Percentiles rank a stretch among this genome's conserved stretches.
Conservation (phyloP, 371 early-diverging fungal genomes). For the Mucor plumbeus region DNA sequence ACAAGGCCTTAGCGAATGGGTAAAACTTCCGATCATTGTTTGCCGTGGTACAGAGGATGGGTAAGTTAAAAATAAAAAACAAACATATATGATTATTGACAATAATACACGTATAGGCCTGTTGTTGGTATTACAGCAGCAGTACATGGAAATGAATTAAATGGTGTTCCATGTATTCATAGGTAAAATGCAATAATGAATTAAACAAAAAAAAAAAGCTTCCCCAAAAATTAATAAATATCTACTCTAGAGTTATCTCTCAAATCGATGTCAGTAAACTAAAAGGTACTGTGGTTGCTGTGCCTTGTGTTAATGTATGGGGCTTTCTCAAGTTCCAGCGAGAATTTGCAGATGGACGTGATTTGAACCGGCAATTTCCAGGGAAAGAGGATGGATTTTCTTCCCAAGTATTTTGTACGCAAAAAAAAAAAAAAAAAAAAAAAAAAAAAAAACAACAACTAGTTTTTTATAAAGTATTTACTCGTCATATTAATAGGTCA, state of each 20-base stretch:
- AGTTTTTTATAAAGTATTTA: too few species aligned
- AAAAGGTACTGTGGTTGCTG: constrained; percentile 85
- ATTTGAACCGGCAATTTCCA: constrained; percentile 88
- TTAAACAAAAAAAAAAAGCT: neutral
- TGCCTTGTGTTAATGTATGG: constrained; percentile 87
- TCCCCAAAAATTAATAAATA: neutral
- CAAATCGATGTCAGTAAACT: constrained; percentile 76
- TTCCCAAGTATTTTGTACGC: constrained; percentile 78
- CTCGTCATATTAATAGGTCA: constrained; percentile 12
- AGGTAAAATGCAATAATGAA: constrained; percentile 31
- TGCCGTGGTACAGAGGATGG: constrained; percentile 66
- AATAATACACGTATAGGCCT: constrained; percentile 19
- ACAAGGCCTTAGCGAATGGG: constrained; percentile 69
- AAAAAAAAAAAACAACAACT: too few species aligned
- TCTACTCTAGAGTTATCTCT: constrained; percentile 56
- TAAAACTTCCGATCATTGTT: constrained; percentile 68
- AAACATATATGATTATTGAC: neutral
- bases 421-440: too few species aligned
- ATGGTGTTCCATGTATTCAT: constrained; percentile 91
- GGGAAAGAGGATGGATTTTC: constrained; percentile 76
- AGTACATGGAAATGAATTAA: constrained; percentile 91
- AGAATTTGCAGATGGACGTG: constrained; percentile 83
- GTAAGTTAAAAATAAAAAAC: constrained; percentile 24
- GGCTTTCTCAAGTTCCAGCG: constrained; percentile 82
- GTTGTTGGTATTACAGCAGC: constrained; percentile 67